Evolutionary conservation across 805 yeast species (phyloP).

Genomic region (Priceomyces castillae): DNA sequence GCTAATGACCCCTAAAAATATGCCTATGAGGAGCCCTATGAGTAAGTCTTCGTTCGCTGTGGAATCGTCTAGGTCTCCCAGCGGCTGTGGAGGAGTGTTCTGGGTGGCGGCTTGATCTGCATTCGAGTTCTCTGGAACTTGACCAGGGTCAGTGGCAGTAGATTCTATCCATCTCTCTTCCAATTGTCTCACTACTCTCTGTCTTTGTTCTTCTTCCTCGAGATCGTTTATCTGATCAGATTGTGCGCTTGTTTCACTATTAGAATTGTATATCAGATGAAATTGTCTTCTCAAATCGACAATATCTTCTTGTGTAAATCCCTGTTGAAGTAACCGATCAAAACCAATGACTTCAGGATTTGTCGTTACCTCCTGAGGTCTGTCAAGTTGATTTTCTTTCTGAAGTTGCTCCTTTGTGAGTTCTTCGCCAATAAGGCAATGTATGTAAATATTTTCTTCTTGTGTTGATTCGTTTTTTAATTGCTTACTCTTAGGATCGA

Average conservation of each 20-base stretch:
- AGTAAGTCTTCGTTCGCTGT: conserved; percentile 60
- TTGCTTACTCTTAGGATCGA: conserved; percentile 25
- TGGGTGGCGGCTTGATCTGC: conserved; percentile 11
- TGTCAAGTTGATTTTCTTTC: conserved; percentile 58
- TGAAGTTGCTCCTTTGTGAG: conserved; percentile 53
- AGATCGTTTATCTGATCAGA: conserved; percentile 31
- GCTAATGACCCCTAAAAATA: conserved; percentile 70
- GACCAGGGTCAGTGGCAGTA: conserved; percentile 55
- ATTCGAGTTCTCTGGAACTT: conserved; percentile 11
- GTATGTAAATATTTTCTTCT: conserved; percentile 55
- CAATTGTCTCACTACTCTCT: conserved; percentile 50
- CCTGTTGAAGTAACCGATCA: conserved; percentile 78
- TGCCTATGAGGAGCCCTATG: conserved; percentile 70
- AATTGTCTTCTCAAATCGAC: conserved; percentile 72
- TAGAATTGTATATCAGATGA: conserved; percentile 59
- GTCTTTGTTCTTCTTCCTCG: conserved; percentile 42
- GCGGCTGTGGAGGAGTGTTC: conserved; percentile 16
- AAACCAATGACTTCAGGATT: conserved; percentile 76
- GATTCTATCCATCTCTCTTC: conserved; percentile 90
- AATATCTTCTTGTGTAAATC: conserved; percentile 78
- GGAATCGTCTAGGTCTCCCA: conserved; percentile 29
- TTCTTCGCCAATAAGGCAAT: conserved; percentile 74
- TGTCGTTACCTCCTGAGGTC: conserved; percentile 48
- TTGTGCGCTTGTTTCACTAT: conserved; percentile 16
- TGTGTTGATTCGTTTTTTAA: conserved; percentile 1